phyloP scores from a whole-genome alignment of 176 grass and related monocot species.

The Metroxylon sagu region DNA sequence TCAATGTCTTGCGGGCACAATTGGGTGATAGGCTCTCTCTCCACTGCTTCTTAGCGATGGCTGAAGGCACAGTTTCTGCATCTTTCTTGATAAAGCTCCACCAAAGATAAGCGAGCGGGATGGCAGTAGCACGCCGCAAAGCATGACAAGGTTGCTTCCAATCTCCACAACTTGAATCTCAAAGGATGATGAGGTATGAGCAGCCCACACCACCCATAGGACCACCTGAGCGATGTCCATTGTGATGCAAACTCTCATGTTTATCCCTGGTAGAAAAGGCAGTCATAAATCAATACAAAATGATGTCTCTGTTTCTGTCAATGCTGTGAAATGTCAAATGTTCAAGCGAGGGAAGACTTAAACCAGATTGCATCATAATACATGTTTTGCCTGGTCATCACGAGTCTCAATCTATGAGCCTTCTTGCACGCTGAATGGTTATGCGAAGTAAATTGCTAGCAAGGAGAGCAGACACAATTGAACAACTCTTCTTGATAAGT shows the following conservation, averaged over 20 bases:
- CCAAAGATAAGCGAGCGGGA: slow-evolving; percentile 66
- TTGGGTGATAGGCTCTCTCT: no score
- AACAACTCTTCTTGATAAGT: no score
- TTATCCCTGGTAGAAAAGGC: slow-evolving; percentile 44
- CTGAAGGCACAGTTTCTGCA: slow-evolving; percentile 49
- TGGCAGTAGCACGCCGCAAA: slow-evolving; percentile 43
- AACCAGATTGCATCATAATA: no score
- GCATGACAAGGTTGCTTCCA: slow-evolving; percentile 23
- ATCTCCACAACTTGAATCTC: slow-evolving; percentile 45
- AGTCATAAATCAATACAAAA: slow-evolving; percentile 3
- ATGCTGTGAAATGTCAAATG: no score
- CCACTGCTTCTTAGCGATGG: slow-evolving; percentile 26
- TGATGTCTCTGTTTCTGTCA: no score
- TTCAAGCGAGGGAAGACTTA: no score
- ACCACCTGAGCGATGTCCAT: slow-evolving; percentile 47
- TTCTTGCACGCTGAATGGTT: no score
- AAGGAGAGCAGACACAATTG: no score
- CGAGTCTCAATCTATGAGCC: no score
- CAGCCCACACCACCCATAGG: slow-evolving; percentile 67
- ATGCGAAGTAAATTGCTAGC: no score
- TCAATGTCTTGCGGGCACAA: neutral
- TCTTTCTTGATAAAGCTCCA: slow-evolving; percentile 91
- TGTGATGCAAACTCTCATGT: slow-evolving; percentile 58
- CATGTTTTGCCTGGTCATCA: no score
- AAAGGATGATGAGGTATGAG: slow-evolving; percentile 55